phyloP scores from a whole-genome alignment of 306 rosid genomes.

The Mucuna pruriens region DNA sequence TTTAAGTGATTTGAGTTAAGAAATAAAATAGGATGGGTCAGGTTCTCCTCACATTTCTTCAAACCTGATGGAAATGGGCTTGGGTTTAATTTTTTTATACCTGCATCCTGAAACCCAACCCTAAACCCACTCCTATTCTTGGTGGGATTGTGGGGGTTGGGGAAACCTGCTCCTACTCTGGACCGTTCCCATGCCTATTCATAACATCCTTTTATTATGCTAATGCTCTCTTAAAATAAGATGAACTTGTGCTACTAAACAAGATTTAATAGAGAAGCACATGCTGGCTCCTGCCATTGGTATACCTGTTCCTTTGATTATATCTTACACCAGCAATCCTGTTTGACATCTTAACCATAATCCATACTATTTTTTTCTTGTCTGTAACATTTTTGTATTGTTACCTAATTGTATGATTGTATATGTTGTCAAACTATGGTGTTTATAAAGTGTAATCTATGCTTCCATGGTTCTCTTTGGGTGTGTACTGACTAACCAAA shows the following conservation, averaged over 20 bases:
- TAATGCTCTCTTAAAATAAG: not conserved
- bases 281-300: not conserved
- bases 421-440: conserved; percentile 5
- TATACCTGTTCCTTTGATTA: conserved; percentile 1
- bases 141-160: too few species aligned
- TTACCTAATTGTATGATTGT: not conserved
- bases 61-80: not conserved
- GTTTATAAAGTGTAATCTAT: not conserved
- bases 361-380: not conserved
- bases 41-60: not conserved
- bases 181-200: not conserved
- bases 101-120: too few species aligned
- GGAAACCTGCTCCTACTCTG: too few species aligned
- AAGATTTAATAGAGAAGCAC: conserved; percentile 7
- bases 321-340: not conserved
- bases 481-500: conserved; percentile 6
- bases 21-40: not conserved
- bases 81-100: not conserved
- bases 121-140: too few species aligned
- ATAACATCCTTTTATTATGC: not conserved
- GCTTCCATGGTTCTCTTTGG: not conserved
- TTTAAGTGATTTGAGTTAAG: not conserved
- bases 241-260: not conserved
- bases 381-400: not conserved
- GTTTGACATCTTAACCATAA: conserved; percentile 6